Evolutionary conservation across 1,284 basidiomycete species (phyloP), one percentile per base, ranked within the genome.

Genomic region (Golubevia pallescens): DNA sequence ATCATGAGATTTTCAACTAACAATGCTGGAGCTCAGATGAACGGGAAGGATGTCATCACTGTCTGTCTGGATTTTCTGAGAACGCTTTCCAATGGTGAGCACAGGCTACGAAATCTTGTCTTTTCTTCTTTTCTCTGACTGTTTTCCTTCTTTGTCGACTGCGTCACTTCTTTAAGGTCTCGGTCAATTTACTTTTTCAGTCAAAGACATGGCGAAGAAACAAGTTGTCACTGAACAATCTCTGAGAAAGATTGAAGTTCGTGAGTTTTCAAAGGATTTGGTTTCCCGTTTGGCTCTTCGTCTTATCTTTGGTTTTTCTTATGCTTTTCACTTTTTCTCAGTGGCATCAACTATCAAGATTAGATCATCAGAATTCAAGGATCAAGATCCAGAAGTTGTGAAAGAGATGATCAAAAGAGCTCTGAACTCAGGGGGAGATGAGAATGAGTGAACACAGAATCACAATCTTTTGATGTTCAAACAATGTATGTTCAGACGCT

Each of bases 161-260:
- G 23, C 14, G 55, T 51, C 24, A 20, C n/a, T 20, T 34, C 6
- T 16, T 34, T 20, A 67, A 93, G 93, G 92, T 71, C 91, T 95
- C 75, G 93, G 94, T 73, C 88, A 87, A 6, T 89, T 93, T 69
- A 89, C 90, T 1, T 90, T 91, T 1, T 88, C 90, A 74, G 88
- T 93, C 58, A 87, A 88, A 57, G 92, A 94, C 64, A 88, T 98
- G 57, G 88, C 88, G 58, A 95, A 93, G 87, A 98, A 99, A 87
- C 94, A 97, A 81, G 84, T 87, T 2, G 93, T 97, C 53, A 96
- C 95, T 0, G 87, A 89, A 2, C 90, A 93, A 71, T 95, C 93
- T 8, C 87, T 98, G 23, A 90, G 92, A 77, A 99, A 98, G 87
- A 96, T 98, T 65, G 96, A 99, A 88, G 90, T 92, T 78, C 93